phyloP scores from a whole-genome alignment of 495 filamentous ascomycete species.

The Aspergillus avenaceus region DNA sequence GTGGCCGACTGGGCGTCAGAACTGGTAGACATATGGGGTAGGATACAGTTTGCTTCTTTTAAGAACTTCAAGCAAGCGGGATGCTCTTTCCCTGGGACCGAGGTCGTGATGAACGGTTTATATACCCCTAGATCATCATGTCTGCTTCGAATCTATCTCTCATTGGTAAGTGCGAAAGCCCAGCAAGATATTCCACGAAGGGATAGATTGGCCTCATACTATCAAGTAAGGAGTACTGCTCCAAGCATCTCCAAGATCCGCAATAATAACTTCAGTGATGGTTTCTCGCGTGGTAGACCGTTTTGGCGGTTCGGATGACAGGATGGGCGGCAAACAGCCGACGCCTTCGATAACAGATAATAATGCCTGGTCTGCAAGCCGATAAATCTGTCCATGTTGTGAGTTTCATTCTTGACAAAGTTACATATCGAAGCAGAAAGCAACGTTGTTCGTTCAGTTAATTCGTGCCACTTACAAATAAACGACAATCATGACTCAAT shows the following conservation, averaged over 20 bases:
- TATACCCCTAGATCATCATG: constrained; percentile 86
- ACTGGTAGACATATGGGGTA: constrained; percentile 45
- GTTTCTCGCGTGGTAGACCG: constrained; percentile 65
- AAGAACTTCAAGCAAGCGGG: constrained; percentile 60
- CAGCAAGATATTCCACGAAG: background rate
- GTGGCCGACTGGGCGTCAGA: constrained; percentile 29
- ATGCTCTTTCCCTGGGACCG: constrained; percentile 21
- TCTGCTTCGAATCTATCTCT: constrained; percentile 62
- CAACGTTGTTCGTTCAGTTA: background rate
- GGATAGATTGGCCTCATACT: constrained; percentile 40
- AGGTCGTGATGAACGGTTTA: constrained; percentile 59
- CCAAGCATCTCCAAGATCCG: constrained; percentile 75
- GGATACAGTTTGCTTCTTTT: constrained; percentile 65
- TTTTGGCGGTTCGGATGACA: constrained; percentile 68
- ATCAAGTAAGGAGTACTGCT: constrained; percentile 74
- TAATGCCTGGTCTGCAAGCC: constrained; percentile 32
- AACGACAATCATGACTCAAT: constrained; percentile 60
- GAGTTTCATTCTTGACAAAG: background rate
- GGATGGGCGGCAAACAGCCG: constrained; percentile 68
- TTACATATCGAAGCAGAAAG: background rate
- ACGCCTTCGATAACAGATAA: constrained; percentile 56
- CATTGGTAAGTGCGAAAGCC: constrained; percentile 7
- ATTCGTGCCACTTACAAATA: constrained; percentile 57
- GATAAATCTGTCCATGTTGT: constrained; percentile 32
- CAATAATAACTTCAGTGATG: constrained; percentile 72